These are phyloP conservation scores for Neurospora pannonica DNA, from an alignment of 495 filamentous ascomycete species.

Conservation along the genomic window DNA sequence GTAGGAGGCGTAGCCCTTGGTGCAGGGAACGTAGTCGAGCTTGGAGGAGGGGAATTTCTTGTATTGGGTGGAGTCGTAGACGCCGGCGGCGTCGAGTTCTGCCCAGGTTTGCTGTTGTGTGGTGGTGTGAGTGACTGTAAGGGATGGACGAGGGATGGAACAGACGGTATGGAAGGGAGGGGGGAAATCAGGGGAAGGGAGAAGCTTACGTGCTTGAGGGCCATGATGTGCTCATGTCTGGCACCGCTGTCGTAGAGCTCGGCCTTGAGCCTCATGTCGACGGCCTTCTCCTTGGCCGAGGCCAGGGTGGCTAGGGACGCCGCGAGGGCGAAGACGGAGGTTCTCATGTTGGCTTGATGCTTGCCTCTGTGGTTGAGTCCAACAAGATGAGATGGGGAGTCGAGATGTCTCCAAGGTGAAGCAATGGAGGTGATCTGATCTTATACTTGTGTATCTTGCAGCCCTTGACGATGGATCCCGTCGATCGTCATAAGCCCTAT, in stretches of 20 bases:
- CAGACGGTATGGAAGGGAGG: neutral
- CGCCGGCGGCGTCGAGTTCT: conserved; percentile 23
- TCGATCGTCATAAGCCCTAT: neutral
- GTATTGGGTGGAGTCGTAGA: conserved; percentile 30
- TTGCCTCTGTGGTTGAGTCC: neutral
- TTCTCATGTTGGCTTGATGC: neutral
- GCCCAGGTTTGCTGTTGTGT: conserved; percentile 20
- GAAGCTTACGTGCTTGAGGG: conserved; percentile 30
- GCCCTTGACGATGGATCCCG: neutral
- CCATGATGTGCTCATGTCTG: conserved; percentile 39
- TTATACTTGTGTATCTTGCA: neutral
- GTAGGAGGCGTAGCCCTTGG: conserved; percentile 36
- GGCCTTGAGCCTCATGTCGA: conserved; percentile 14
- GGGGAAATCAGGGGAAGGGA: neutral
- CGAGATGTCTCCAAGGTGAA: neutral
- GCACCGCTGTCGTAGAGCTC: conserved; percentile 35
- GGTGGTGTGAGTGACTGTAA: neutral
- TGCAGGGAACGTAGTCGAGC: conserved; percentile 28
- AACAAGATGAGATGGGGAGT: neutral
- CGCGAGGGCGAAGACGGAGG: conserved; percentile 15
- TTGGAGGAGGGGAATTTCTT: conserved; percentile 15
- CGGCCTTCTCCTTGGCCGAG: conserved; percentile 25
- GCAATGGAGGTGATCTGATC: neutral
- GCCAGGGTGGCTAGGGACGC: conserved; percentile 24
- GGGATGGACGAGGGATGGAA: neutral